phyloP scores from a whole-genome alignment of 2,329 filamentous ascomycete genomes.

The Monosporascus sp. region DNA sequence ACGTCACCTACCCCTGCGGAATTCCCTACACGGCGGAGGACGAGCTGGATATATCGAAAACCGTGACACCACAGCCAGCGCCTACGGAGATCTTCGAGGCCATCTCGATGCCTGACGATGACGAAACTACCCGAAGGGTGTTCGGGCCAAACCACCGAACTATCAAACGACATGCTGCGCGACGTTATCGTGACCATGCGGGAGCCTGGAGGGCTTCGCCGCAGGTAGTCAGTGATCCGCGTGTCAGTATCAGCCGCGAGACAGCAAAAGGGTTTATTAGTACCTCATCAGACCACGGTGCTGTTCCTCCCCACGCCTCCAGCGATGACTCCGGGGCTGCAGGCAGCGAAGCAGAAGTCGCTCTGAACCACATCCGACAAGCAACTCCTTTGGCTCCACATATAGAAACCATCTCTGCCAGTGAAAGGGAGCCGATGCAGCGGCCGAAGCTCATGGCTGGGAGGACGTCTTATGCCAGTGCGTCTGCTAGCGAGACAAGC shows the following conservation, averaged over 20 bases:
- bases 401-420: constrained; percentile 22
- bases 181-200: constrained; percentile 38
- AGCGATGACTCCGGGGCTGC: constrained; percentile 26
- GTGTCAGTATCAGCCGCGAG: constrained; percentile 36
- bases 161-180: constrained; percentile 31
- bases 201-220: constrained; percentile 39
- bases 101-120: constrained; percentile 24
- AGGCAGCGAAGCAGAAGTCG: constrained; percentile 36
- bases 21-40: constrained; percentile 16
- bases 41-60: constrained; percentile 22
- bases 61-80: constrained; percentile 21
- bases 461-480: constrained; percentile 28
- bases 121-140: constrained; percentile 19
- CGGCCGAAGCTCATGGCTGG: constrained; percentile 27
- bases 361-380: constrained; percentile 37
- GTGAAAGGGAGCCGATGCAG: constrained; percentile 15
- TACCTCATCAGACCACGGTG: constrained; percentile 9
- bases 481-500: constrained; percentile 20
- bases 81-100: constrained; percentile 27
- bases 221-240: constrained; percentile 32
- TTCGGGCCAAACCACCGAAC: constrained; percentile 34
- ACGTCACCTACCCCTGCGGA: constrained; percentile 29
- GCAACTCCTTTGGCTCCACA: constrained; percentile 27
- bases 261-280: constrained; percentile 31
- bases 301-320: constrained; percentile 16